Evolutionary conservation across 371 early-diverging fungal species (phyloP).

Genomic region (Mortierella sp.): DNA sequence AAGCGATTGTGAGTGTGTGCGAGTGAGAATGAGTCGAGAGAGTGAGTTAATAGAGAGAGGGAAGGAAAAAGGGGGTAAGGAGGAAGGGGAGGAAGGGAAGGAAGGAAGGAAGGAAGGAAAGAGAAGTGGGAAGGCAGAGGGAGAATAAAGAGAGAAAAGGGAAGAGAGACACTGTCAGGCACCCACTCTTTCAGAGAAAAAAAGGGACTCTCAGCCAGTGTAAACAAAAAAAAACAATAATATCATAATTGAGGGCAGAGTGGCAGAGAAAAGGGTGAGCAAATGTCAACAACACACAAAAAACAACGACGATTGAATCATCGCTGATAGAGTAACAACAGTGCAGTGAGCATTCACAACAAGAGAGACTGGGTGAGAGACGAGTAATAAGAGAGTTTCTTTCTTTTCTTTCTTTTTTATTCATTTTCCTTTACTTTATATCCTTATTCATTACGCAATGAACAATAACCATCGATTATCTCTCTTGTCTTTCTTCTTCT

Average conservation of each 20-base stretch:
- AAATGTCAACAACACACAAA: background rate
- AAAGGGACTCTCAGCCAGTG: background rate
- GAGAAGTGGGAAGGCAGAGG: conserved; percentile 4
- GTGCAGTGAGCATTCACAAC: background rate
- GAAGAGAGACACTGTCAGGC: background rate
- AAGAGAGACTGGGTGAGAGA: background rate
- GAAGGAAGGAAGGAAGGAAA: background rate
- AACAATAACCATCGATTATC: background rate
- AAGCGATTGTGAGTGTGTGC: background rate
- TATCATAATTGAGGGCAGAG: background rate
- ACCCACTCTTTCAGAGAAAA: too few species aligned
- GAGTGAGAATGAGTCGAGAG: background rate
- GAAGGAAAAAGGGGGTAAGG: background rate
- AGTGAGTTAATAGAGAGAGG: background rate
- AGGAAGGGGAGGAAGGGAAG: background rate
- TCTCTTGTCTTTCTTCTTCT: background rate
- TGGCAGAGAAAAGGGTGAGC: background rate
- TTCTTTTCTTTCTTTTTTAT: background rate
- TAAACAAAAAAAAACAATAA: too few species aligned
- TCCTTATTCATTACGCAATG: background rate
- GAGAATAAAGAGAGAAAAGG: background rate
- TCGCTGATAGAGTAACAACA: background rate
- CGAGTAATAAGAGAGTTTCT: background rate
- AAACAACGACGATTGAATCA: background rate
- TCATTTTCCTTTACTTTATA: background rate